Percentiles rank a stretch among this genome's conserved stretches.
Conservation (phyloP, 495 filamentous ascomycete genomes). For the Acidiella bohemica region DNA sequence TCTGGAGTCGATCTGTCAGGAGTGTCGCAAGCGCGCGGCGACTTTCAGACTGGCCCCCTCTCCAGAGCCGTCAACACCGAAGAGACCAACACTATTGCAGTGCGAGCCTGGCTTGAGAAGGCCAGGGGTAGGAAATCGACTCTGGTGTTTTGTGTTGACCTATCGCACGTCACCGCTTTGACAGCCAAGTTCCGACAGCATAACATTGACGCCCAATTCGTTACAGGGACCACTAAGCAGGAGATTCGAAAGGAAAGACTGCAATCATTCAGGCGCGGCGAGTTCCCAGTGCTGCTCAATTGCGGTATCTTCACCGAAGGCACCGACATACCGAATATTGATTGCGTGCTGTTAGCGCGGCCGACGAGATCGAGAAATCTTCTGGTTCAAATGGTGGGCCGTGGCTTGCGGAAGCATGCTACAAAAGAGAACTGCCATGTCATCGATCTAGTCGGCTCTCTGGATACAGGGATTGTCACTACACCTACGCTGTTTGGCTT, state of each 20-base stretch:
- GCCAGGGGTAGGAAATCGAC: conserved; percentile 66
- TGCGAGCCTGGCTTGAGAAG: conserved; percentile 71
- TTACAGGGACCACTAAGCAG: conserved; percentile 65
- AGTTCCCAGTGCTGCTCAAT: conserved; percentile 83
- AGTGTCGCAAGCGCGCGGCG: conserved; percentile 54
- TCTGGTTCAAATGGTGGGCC: conserved; percentile 93
- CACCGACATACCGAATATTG: conserved; percentile 94
- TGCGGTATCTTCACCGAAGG: conserved; percentile 95
- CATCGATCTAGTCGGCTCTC: conserved; percentile 85
- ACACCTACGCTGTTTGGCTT: conserved; percentile 89
- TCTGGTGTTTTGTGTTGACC: conserved; percentile 82
- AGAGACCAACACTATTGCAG: conserved; percentile 63
- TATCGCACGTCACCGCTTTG: conserved; percentile 60
- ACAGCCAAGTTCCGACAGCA: conserved; percentile 60
- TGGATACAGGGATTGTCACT: conserved; percentile 70
- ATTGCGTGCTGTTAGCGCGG: conserved; percentile 78
- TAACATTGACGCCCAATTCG: conserved; percentile 69
- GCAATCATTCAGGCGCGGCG: conserved; percentile 55
- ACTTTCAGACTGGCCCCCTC: conserved; percentile 63
- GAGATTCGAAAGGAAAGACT: conserved; percentile 51
- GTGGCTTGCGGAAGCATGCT: conserved; percentile 70
- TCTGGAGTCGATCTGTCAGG: conserved; percentile 60
- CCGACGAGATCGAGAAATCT: conserved; percentile 85
- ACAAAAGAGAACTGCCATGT: conserved; percentile 84
- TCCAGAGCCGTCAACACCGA: conserved; percentile 68